Evolutionary conservation across 257 asterid species (phyloP).

Genomic region (Jacaranda mimosifolia): DNA sequence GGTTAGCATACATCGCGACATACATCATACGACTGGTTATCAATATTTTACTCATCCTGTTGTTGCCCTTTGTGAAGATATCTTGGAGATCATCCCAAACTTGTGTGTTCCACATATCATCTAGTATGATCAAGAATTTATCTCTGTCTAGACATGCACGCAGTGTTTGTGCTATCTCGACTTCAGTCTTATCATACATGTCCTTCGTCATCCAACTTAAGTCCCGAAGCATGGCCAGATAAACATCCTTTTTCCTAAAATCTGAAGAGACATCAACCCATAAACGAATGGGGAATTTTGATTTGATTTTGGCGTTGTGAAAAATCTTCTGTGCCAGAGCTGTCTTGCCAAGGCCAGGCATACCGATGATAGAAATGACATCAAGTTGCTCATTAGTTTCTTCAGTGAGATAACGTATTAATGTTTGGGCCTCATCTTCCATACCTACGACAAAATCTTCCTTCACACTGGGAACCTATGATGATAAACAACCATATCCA

Average conservation of each 20-base stretch:
- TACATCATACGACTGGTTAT: slow-evolving; percentile 37
- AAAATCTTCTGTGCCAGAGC: slow-evolving; percentile 15
- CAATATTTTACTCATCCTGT: slow-evolving; percentile 35
- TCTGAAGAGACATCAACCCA: slow-evolving; percentile 32
- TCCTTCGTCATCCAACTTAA: neutral
- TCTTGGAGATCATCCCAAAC: slow-evolving; percentile 34
- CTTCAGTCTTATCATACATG: neutral
- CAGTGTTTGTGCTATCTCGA: slow-evolving; percentile 10
- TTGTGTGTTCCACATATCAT: slow-evolving; percentile 44
- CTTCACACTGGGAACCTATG: no score
- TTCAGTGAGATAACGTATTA: no score
- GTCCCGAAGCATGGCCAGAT: slow-evolving; percentile 15
- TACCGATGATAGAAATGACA: slow-evolving; percentile 18
- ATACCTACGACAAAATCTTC: no score
- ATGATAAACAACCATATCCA: no score
- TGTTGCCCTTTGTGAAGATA: slow-evolving; percentile 38
- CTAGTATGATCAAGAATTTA: slow-evolving; percentile 42
- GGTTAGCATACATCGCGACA: slow-evolving; percentile 36
- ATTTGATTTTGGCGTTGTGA: neutral
- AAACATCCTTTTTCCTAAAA: slow-evolving; percentile 24
- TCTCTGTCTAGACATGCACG: neutral
- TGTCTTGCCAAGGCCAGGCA: slow-evolving; percentile 32
- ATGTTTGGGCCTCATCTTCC: no score
- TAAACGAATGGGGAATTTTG: neutral
- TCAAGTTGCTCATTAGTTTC: neutral